phyloP scores from a whole-genome alignment of 129 eudicot species.

The Pseudognaphalium luteoalbum region DNA sequence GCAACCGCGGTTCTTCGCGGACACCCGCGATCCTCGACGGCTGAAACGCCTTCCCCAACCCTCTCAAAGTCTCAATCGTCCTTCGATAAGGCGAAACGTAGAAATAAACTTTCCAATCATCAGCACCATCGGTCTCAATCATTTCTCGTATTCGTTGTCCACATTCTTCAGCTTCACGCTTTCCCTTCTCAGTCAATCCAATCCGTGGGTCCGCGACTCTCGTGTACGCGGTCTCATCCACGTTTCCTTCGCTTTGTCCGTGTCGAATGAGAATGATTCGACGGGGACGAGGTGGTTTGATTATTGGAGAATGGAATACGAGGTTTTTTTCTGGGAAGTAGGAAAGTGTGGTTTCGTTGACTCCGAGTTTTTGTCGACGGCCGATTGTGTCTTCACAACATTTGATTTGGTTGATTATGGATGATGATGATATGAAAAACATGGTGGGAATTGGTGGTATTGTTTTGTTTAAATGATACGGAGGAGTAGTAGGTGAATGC shows the following conservation, averaged over 20 bases:
- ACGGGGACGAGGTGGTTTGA: conserved; percentile 69
- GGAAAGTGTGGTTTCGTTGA: conserved; percentile 22
- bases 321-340: conserved; percentile 45
- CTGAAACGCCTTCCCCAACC: conserved; percentile 58
- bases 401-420: conserved; percentile 25
- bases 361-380: conserved; percentile 20
- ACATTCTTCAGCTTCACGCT: conserved; percentile 63
- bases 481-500: not conserved
- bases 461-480: not conserved
- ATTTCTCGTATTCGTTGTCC: conserved; percentile 55
- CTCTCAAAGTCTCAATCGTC: conserved; percentile 51
- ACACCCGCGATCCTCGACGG: conserved; percentile 71
- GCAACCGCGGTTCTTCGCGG: conserved; percentile 76
- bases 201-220: conserved; percentile 74
- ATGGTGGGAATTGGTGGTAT: conserved; percentile 10
- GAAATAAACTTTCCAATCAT: conserved; percentile 81
- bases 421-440: conserved; percentile 32
- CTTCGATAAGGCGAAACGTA: conserved; percentile 73
- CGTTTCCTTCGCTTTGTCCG: conserved; percentile 84
- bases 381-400: conserved; percentile 46
- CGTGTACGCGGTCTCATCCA: conserved; percentile 67
- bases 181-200: conserved; percentile 54
- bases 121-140: conserved; percentile 64
- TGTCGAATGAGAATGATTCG: conserved; percentile 75
- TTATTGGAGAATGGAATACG: conserved; percentile 9